Base-by-base conservation (phyloP, 306 rosid species). In the Mimosa pudica region DNA sequence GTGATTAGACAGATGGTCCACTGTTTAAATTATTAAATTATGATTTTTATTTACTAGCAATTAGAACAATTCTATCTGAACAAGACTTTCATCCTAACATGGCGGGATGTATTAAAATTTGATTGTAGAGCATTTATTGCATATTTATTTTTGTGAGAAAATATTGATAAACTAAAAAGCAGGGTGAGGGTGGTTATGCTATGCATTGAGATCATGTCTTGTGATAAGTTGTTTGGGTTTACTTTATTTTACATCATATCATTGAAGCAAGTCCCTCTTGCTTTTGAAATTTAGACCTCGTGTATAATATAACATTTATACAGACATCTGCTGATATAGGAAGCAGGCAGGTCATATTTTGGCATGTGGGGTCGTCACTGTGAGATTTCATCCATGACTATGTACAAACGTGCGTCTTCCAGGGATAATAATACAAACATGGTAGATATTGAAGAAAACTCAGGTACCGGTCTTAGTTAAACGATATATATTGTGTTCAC, bases 361-460 rank as follows among this genome's bases (percentile, higher is more conserved):
- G 89, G 87, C 80, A 92, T 91, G 98, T 83, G 86, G 92, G 92
- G 81, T n/a, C 88, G 82, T 69, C 85, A 86, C 70, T 86, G 92
- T 68, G 97, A 85, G 87, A 81, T 71, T 84, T 89, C 85, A 62
- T 86, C 88, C 0, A 89, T 87, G 88, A 85, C 88, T 2, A 89
- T 88, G 87, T 95, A 91, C 89, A 95, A 95, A 78, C 97, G 98
- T n/a, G 65, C 82, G 57, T 83, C 96, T 8, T 79, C 89, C 5
- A 92, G 88, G 82, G 97, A 92, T 71, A 14, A 92, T 71, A 14
- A 71, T 79, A 17, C 87, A 45, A 79, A 52, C 84, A 38, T 82
- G 65, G 71, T 83, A 49, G 93, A 89, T 11, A 8, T 89, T 91
- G 98, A 89, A 75, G 98, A 86, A 64, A 91, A 85, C 85, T 83